phyloP scores from a whole-genome alignment of 106 monocot genomes.

The Cymbidium sinense region DNA sequence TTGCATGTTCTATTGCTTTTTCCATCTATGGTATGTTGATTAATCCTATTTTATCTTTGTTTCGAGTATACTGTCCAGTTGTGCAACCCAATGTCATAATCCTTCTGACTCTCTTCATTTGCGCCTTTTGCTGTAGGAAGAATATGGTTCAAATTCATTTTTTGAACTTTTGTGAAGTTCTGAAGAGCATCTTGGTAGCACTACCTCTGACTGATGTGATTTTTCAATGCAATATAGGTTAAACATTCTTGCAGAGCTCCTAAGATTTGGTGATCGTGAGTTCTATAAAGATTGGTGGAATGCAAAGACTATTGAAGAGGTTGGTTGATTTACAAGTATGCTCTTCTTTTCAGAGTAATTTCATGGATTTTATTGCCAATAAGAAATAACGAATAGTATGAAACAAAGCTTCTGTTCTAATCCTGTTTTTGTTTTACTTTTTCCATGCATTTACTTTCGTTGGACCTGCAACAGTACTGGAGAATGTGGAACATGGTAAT shows the following conservation, averaged over 20 bases:
- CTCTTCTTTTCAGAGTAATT: not conserved
- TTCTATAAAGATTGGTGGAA: slow-evolving; percentile 99
- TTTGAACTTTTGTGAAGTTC: not conserved
- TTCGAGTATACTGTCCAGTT: not conserved
- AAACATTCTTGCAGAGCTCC: slow-evolving; percentile 93
- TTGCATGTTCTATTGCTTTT: slow-evolving; percentile 99
- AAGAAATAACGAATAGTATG: not conserved
- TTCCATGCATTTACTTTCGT: slow-evolving; percentile 6
- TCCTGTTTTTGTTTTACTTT: slow-evolving; percentile 7
- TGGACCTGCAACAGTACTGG: slow-evolving; percentile 68
- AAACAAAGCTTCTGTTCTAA: slow-evolving; percentile 1
- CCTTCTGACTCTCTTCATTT: not conserved
- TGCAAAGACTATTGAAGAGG: slow-evolving; percentile 98
- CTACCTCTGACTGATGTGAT: not conserved
- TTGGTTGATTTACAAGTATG: slow-evolving; percentile 13
- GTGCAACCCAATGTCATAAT: not conserved
- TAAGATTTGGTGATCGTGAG: slow-evolving; percentile 97
- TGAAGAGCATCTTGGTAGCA: not conserved
- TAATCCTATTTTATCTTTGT: not conserved
- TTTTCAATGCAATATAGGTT: slow-evolving; percentile 38
- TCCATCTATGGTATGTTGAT: slow-evolving; percentile 86
- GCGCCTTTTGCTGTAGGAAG: not conserved
- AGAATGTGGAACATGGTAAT: slow-evolving; percentile 99
- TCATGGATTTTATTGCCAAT: not conserved
- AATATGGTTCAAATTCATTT: not conserved